Conservation (phyloP, 2,329 filamentous ascomycete genomes). For the Diaporthe vaccinii region DNA sequence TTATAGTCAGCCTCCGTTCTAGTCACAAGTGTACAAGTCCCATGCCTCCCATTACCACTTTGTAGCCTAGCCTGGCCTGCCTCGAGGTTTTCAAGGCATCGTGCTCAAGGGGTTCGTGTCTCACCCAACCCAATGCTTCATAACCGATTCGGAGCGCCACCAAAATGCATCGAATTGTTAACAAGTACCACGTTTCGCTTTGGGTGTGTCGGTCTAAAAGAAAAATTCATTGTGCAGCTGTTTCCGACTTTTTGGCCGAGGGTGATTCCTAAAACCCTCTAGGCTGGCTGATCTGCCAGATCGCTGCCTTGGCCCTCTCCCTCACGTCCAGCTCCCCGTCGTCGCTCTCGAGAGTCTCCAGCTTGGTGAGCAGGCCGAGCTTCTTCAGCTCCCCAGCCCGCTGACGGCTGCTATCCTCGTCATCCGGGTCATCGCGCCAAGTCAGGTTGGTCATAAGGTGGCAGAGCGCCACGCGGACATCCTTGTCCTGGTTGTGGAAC, state of each 20-base stretch:
- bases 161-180: slow-evolving; percentile 6
- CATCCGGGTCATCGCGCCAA: slow-evolving; percentile 81
- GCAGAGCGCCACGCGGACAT: slow-evolving; percentile 83
- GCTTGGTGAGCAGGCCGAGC: slow-evolving; percentile 77
- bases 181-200: not conserved
- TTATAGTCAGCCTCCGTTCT: not conserved
- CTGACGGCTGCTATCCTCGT: slow-evolving; percentile 74
- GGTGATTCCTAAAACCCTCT: slow-evolving; percentile 24
- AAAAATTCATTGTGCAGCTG: not conserved
- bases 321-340: slow-evolving; percentile 86
- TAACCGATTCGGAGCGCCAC: slow-evolving; percentile 1
- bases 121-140: not conserved
- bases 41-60: not conserved
- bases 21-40: slow-evolving; percentile 19
- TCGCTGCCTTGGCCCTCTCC: slow-evolving; percentile 85
- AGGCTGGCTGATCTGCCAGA: slow-evolving; percentile 75
- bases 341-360: slow-evolving; percentile 71
- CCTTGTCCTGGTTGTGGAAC: slow-evolving; percentile 78
- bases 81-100: not conserved
- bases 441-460: slow-evolving; percentile 90
- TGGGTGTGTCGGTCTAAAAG: not conserved
- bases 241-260: not conserved
- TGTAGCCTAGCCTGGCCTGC: not conserved
- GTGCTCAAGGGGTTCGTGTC: not conserved
- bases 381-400: slow-evolving; percentile 78